Base-by-base conservation (phyloP, 192 early-diverging fungal species). In the Coemansia sp. region DNA sequence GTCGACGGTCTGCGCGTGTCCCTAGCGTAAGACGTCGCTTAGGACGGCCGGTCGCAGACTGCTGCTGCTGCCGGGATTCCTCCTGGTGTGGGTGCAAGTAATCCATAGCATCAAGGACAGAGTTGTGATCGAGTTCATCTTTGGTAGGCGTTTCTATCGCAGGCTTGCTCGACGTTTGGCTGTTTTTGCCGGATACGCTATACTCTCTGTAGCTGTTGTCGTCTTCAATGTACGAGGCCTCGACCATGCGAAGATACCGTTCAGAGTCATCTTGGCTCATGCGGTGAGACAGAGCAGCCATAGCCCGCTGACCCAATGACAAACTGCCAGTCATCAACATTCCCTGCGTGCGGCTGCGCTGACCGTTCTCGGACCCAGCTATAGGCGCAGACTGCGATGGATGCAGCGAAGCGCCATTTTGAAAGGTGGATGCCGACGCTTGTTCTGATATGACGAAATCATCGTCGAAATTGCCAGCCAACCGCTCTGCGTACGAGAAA, bases 11-110 rank as follows among this genome's bases (percentile, higher is more conserved):
- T 34, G 52, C 17, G 5, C 74, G 69, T 11, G 65, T 49, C 20
- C 69, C 65, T n/a, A 63, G 63, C 17, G 69, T 76, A 35, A 70
- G 65, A 32, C 65, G 59, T 23, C 74, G 69, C 45, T 48, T 55
- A 13, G 62, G 29, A 0, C 69, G 68, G 5, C 9, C 52, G 25
- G 23, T 32, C 2, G 34, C 17, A 36, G 55, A 3, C 23, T 10
- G 36, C 58, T 59, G 59, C 40, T 23, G 35, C 41, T 61, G 59
- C 11, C 23, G 59, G 19, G n/a, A 5, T 29, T 10, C 36, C 8
- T 61, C 59, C 20, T 45, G 36, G 5, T 45, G 40, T 32, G 42
- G 59, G 10, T 40, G 40, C 41, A 61, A 42, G 20, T 61, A 40
- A 23, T 61, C 59, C 2, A 61, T 43, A 25, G 36, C 42, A 40